These are phyloP conservation scores for Bothriochloa decipiens DNA, from an alignment of 176 grass and related monocot genomes.

Conservation along the genomic window DNA sequence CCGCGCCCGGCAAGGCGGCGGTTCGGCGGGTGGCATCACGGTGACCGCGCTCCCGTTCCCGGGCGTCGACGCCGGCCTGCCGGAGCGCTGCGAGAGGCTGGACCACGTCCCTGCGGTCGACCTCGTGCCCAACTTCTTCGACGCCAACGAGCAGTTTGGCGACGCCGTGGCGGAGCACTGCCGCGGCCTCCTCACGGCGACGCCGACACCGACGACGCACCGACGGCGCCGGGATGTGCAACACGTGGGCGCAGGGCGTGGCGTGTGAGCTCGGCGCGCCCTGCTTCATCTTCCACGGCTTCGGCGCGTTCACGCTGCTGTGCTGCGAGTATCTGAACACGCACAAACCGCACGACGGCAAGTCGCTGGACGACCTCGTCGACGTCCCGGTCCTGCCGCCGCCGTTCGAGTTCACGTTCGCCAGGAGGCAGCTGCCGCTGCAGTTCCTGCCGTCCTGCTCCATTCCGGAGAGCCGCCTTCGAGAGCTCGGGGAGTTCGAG, in stretches of 20 bases:
- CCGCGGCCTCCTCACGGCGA: not conserved
- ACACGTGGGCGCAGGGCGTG: not conserved
- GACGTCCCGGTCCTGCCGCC: constrained; percentile 50
- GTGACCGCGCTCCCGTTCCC: not conserved
- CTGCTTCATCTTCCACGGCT: constrained; percentile 51
- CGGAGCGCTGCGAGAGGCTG: constrained; percentile 50
- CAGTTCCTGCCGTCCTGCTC: constrained; percentile 42
- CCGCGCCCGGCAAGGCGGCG: not conserved
- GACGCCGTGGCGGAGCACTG: constrained; percentile 23
- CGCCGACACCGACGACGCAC: not conserved
- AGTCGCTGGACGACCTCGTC: constrained; percentile 17
- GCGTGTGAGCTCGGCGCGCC: constrained; percentile 13
- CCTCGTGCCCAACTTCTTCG: not conserved
- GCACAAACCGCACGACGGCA: constrained; percentile 36
- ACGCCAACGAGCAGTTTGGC: not conserved
- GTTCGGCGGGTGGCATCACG: constrained; percentile 16
- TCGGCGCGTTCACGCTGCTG: constrained; percentile 49
- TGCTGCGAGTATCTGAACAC: constrained; percentile 29
- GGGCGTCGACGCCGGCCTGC: constrained; percentile 26
- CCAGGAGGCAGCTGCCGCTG: constrained; percentile 40
- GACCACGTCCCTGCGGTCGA: constrained; percentile 26
- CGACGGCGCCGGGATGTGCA: not conserved
- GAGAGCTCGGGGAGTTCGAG: not conserved
- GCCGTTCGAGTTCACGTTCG: constrained; percentile 30
- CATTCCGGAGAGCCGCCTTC: not conserved